Evolutionary conservation across 2,329 filamentous ascomycete species (phyloP).

Genomic region (Teratosphaeria nubilosa): DNA sequence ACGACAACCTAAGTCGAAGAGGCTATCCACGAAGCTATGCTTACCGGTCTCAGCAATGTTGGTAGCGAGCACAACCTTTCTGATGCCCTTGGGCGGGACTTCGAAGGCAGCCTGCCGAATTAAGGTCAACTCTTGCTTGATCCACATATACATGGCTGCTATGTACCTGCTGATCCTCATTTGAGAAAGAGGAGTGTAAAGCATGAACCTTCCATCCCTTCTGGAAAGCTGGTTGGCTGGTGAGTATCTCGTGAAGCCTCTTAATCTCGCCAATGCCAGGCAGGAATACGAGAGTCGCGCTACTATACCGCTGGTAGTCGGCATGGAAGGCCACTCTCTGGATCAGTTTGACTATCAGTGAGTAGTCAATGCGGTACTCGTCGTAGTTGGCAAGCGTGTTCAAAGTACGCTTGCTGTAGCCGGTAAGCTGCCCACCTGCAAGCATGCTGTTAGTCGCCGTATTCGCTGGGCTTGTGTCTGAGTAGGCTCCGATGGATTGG

Average conservation of each 20-base stretch:
- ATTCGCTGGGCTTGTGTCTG: not conserved
- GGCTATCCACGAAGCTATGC: not conserved
- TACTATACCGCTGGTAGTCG: conserved; percentile 62
- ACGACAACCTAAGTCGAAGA: not conserved
- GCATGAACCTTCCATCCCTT: conserved; percentile 77
- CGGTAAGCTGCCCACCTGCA: conserved; percentile 54
- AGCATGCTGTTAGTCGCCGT: conserved; percentile 24
- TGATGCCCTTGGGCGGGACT: conserved; percentile 66
- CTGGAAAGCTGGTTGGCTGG: conserved; percentile 65
- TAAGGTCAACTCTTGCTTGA: not conserved
- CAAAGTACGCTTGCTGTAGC: conserved; percentile 67
- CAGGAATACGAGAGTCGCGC: conserved; percentile 86
- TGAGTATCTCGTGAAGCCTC: conserved; percentile 68
- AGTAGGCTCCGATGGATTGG: not conserved
- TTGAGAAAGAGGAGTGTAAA: conserved; percentile 88
- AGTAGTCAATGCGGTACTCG: conserved; percentile 85
- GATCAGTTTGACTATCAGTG: conserved; percentile 72
- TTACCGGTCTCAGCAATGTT: conserved; percentile 82
- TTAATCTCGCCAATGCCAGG: conserved; percentile 74
- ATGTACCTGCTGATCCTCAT: conserved; percentile 71
- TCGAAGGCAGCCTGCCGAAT: conserved; percentile 59
- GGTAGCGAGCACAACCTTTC: conserved; percentile 92
- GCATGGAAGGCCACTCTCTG: conserved; percentile 62
- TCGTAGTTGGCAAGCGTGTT: conserved; percentile 69
- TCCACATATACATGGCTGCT: not conserved